These are phyloP conservation scores for Prunus mira DNA, from an alignment of 306 rosid genomes.

Conservation along the genomic window DNA sequence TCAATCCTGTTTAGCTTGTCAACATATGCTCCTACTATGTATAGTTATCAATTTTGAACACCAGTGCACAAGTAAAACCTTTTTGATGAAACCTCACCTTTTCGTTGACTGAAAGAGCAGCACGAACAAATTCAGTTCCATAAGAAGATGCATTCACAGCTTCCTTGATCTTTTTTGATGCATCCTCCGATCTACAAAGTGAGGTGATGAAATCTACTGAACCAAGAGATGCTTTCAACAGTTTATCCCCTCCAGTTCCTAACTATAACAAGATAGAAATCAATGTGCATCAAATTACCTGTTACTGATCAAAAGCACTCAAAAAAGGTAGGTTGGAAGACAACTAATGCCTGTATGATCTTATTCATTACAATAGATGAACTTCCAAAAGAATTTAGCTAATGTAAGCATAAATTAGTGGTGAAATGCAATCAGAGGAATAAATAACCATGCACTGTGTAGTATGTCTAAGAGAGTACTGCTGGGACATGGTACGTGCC, in stretches of 20 bases:
- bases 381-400: background rate
- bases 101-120: slow-evolving; percentile 78
- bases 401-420: background rate
- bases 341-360: background rate
- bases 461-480: background rate
- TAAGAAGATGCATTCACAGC: slow-evolving; percentile 80
- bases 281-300: slow-evolving; percentile 28
- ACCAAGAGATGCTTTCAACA: slow-evolving; percentile 83
- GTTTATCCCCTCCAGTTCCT: slow-evolving; percentile 51
- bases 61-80: background rate
- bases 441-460: background rate
- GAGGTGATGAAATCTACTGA: slow-evolving; percentile 95
- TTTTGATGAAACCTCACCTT: slow-evolving; percentile 48
- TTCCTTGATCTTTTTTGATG: slow-evolving; percentile 68
- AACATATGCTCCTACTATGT: background rate
- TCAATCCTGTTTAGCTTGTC: background rate
- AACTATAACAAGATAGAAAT: slow-evolving; percentile 54
- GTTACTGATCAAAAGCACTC: slow-evolving; percentile 14
- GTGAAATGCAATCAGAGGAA: background rate
- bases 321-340: slow-evolving; percentile 9
- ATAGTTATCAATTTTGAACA: background rate
- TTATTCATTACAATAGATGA: background rate
- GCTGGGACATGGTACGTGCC: background rate
- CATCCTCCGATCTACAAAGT: slow-evolving; percentile 64
- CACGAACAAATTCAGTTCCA: slow-evolving; percentile 91